phyloP scores from a whole-genome alignment of 805 yeast genomes.

The Lachancea quebecensis region DNA sequence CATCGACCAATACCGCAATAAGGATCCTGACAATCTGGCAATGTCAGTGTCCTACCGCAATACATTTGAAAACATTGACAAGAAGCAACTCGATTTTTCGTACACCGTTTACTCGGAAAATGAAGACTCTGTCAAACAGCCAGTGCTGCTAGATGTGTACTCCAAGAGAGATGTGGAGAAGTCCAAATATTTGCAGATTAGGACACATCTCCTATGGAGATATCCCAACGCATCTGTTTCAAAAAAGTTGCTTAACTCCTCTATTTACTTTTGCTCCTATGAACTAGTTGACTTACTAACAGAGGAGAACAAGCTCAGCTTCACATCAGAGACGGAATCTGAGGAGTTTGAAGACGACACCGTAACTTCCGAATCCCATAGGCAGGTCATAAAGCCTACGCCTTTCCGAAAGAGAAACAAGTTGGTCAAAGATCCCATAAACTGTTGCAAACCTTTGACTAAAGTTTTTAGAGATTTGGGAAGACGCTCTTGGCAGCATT shows the following conservation, averaged over 20 bases:
- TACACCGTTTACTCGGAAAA: slow-evolving; percentile 59
- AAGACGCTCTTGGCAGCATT: slow-evolving; percentile 86
- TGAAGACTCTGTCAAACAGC: slow-evolving; percentile 31
- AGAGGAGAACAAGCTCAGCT: slow-evolving; percentile 12
- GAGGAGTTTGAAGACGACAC: slow-evolving; percentile 15
- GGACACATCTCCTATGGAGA: slow-evolving; percentile 88
- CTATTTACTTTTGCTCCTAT: slow-evolving; percentile 57
- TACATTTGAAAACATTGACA: slow-evolving; percentile 68
- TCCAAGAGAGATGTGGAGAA: slow-evolving; percentile 61
- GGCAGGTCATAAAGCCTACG: slow-evolving; percentile 22
- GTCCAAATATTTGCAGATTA: slow-evolving; percentile 62
- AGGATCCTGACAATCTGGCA: slow-evolving; percentile 61
- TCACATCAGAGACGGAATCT: slow-evolving; percentile 12
- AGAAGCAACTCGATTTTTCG: slow-evolving; percentile 43
- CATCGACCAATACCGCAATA: slow-evolving; percentile 74
- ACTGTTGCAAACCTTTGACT: slow-evolving; percentile 43
- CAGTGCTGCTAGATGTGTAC: slow-evolving; percentile 60
- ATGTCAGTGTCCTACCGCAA: slow-evolving; percentile 73
- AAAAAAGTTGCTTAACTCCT: slow-evolving; percentile 65
- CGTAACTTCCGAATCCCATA: slow-evolving; percentile 10
- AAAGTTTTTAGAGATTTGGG: slow-evolving; percentile 81
- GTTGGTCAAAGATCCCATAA: slow-evolving; percentile 23
- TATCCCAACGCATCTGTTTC: slow-evolving; percentile 74
- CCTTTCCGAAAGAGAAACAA: slow-evolving; percentile 27
- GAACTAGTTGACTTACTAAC: slow-evolving; percentile 47